Percentiles rank a stretch among this genome's conserved stretches.
Conservation (phyloP, 345 rosid species). For the Salix viminalis region DNA sequence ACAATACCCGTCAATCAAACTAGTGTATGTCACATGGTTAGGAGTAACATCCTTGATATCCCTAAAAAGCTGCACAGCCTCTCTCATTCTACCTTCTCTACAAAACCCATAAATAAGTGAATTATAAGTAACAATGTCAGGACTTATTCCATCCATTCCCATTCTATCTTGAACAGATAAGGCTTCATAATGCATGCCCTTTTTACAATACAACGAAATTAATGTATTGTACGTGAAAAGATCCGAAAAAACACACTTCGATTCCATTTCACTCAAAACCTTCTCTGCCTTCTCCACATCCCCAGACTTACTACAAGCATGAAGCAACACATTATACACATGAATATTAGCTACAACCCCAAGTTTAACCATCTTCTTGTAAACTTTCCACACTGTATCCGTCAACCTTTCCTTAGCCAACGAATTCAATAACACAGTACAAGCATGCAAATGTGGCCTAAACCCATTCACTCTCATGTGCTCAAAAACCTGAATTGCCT, state of each 20-base stretch:
- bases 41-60: slow-evolving; percentile 61
- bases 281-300: slow-evolving; percentile 68
- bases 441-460: slow-evolving; percentile 78
- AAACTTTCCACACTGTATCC: slow-evolving; percentile 69
- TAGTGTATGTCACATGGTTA: slow-evolving; percentile 71
- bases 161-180: slow-evolving; percentile 77
- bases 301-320: slow-evolving; percentile 80
- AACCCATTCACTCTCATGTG: slow-evolving; percentile 49
- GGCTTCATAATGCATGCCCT: slow-evolving; percentile 92
- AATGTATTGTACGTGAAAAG: slow-evolving; percentile 68
- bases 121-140: slow-evolving; percentile 76
- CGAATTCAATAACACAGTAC: slow-evolving; percentile 71
- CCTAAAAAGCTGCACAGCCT: slow-evolving; percentile 63
- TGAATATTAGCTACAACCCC: slow-evolving; percentile 72
- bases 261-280: slow-evolving; percentile 75
- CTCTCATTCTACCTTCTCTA: slow-evolving; percentile 95
- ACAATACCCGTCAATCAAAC: slow-evolving; percentile 87
- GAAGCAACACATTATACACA: slow-evolving; percentile 76
- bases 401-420: slow-evolving; percentile 65
- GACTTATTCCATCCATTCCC: slow-evolving; percentile 60
- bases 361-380: slow-evolving; percentile 69
- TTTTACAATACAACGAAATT: slow-evolving; percentile 72
- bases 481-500: slow-evolving; percentile 72
- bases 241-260: slow-evolving; percentile 54
- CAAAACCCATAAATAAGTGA: slow-evolving; percentile 68